These are phyloP conservation scores for Luffa acutangula DNA, from an alignment of 306 rosid genomes.

Conservation along the genomic window DNA sequence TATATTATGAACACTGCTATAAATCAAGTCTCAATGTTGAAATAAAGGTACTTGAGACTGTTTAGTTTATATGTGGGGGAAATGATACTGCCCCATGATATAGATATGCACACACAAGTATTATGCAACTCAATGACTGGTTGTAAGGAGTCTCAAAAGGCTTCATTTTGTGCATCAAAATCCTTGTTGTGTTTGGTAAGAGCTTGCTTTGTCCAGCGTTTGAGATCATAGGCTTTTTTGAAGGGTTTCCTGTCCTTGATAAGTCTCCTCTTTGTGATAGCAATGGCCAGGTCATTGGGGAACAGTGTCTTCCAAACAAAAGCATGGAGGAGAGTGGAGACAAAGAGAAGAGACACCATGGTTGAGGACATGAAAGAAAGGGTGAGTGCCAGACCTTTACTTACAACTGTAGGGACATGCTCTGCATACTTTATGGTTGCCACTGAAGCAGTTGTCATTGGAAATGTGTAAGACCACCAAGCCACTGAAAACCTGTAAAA, in stretches of 20 bases:
- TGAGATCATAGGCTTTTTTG: conserved; percentile 58
- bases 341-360: conserved; percentile 51
- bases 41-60: background rate
- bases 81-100: background rate
- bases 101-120: background rate
- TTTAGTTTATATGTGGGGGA: background rate
- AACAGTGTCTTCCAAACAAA: conserved; percentile 67
- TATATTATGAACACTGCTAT: background rate
- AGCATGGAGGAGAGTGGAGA: conserved; percentile 74
- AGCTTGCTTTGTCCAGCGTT: conserved; percentile 80
- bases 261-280: conserved; percentile 52
- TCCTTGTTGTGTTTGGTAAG: conserved; percentile 49
- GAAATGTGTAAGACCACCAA: conserved; percentile 88
- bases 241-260: conserved; percentile 52
- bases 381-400: conserved; percentile 53
- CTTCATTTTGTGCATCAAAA: conserved; percentile 16
- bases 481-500: conserved; percentile 75
- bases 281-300: conserved; percentile 84
- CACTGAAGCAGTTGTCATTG: conserved; percentile 72
- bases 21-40: background rate
- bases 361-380: conserved; percentile 68
- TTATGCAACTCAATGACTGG: background rate
- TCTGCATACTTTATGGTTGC: conserved; percentile 78
- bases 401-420: conserved; percentile 48
- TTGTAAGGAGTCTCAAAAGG: background rate